Evolutionary conservation across 495 filamentous ascomycete species (phyloP).

Genomic region (Hypoxylon rickii): DNA sequence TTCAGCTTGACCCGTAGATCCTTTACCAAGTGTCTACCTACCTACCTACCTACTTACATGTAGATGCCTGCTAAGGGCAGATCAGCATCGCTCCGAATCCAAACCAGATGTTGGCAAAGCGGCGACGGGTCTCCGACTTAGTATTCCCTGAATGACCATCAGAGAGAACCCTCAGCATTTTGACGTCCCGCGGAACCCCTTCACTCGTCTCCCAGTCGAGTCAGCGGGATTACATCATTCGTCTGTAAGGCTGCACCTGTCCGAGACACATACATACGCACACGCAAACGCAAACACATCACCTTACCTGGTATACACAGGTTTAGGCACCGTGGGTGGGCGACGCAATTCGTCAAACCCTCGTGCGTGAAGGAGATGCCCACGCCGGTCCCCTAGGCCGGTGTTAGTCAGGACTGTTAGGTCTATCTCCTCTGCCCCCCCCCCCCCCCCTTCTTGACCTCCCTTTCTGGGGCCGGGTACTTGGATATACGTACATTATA

Average conservation of each 20-base stretch:
- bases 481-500: conserved; percentile 1
- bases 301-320: no score
- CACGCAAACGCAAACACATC: no score
- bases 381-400: conserved; percentile 2
- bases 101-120: neutral
- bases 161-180: neutral
- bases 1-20: conserved; percentile 19
- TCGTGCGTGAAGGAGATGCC: conserved; percentile 4
- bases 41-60: no score
- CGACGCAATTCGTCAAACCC: neutral
- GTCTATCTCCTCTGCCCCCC: neutral
- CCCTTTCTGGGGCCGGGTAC: neutral
- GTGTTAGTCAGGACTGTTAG: conserved; percentile 1
- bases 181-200: conserved; percentile 3
- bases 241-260: conserved; percentile 19
- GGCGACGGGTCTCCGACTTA: conserved; percentile 1
- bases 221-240: conserved; percentile 30
- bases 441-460: neutral
- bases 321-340: no score
- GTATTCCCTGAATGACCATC: neutral
- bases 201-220: neutral
- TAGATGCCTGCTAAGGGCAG: no score
- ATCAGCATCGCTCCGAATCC: no score
- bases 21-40: no score
- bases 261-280: conserved; percentile 20